Percentiles rank a stretch among this genome's conserved stretches.
Evolutionary conservation across 176 grass and related monocot genomes (phyloP).

Genomic region (Lolium multiflorum): DNA sequence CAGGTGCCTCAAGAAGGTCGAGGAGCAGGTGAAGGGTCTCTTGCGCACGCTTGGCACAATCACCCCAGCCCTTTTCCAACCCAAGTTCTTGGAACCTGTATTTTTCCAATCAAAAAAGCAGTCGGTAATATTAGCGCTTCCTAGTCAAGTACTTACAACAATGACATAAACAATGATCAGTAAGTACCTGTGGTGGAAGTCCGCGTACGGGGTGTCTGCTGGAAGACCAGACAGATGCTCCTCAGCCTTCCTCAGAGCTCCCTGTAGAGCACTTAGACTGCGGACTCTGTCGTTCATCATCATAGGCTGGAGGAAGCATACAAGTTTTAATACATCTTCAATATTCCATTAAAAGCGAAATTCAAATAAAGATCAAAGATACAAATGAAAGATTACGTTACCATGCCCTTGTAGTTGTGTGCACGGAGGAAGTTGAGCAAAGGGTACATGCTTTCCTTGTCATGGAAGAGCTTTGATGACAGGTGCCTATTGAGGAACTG

Average conservation of each 20-base stretch:
- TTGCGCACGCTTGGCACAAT: constrained; percentile 72
- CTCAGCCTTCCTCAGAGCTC: constrained; percentile 91
- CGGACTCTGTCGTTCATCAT: constrained; percentile 98
- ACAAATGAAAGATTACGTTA: constrained; percentile 35
- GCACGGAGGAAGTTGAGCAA: constrained; percentile 93
- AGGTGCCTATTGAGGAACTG: constrained; percentile 99
- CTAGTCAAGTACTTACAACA: background rate
- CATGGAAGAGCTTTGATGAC: constrained; percentile 94
- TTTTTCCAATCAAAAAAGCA: constrained; percentile 16
- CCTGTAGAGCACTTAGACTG: constrained; percentile 85
- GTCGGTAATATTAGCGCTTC: background rate
- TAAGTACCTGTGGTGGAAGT: constrained; percentile 87
- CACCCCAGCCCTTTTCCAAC: constrained; percentile 98
- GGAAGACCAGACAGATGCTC: constrained; percentile 73
- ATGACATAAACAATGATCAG: background rate
- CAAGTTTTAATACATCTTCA: background rate
- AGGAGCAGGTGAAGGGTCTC: constrained; percentile 94
- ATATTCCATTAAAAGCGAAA: background rate
- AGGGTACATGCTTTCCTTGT: constrained; percentile 97
- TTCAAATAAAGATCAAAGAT: background rate
- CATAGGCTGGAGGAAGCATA: constrained; percentile 71
- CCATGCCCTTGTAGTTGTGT: constrained; percentile 99
- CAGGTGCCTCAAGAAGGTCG: constrained; percentile 97
- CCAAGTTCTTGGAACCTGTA: constrained; percentile 96
- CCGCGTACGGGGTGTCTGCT: constrained; percentile 77